Base-by-base conservation (phyloP, 139 green algal species). In the Limnomonas spitsbergensis region DNA sequence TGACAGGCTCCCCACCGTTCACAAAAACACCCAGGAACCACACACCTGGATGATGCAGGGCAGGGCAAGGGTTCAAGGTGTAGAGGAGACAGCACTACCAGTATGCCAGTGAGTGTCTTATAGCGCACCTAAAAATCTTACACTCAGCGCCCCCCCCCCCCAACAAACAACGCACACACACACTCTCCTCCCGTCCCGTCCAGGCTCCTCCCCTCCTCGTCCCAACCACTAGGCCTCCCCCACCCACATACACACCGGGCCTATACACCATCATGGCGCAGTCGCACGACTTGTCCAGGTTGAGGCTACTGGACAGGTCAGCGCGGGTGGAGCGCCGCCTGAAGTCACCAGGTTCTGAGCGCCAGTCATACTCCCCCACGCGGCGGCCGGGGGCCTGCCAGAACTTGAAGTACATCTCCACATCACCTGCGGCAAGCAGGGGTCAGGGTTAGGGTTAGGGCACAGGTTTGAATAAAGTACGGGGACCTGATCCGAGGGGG, bases 21-120 rank as follows among this genome's bases (percentile, higher is more conserved):
- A 75, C 69, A 75, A 54, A 75, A 2, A 75, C 69, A 36, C 69
- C 69, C 69, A 75, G 32, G 24, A 53, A 75, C 69, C 69, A 75
- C 38, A 75, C 69, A 36, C 69, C 69, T 75, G 61, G 31, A 6
- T 69, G 9, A 9, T 27, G 6, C 7, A 9, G 42, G 42, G 42
- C 42, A 54, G 42, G n/a, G n/a, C n/a, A n/a, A n/a, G n/a, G n/a
- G n/a, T n/a, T n/a, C n/a, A n/a, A n/a, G n/a, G n/a, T n/a, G n/a
- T n/a, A n/a, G n/a, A n/a, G n/a, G n/a, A n/a, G n/a, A n/a, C n/a
- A n/a, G n/a, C n/a, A n/a, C n/a, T n/a, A n/a, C n/a, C n/a, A n/a
- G n/a, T n/a, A n/a, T n/a, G n/a, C n/a, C n/a, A n/a, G n/a, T n/a
- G n/a, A n/a, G n/a, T n/a, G n/a, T n/a, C n/a, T n/a, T n/a, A n/a